These are phyloP conservation scores for Alternaria triticimaculans DNA, from an alignment of 2,329 filamentous ascomycete genomes.

Conservation along the genomic window DNA sequence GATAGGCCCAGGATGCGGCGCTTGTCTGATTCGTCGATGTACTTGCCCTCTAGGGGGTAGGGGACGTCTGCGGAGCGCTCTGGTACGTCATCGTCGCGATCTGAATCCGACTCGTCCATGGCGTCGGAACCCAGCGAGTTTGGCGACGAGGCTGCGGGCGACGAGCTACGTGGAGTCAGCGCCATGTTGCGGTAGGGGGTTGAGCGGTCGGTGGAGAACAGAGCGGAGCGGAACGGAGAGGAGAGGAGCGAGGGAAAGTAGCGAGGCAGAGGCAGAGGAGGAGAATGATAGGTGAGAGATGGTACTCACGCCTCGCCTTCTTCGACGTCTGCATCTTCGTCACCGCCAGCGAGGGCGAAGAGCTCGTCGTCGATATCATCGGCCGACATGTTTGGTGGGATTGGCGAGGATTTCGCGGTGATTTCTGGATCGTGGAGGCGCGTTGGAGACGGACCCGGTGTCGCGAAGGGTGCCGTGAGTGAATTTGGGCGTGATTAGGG, in stretches of 20 bases:
- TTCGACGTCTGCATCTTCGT: conserved; percentile 64
- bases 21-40: conserved; percentile 63
- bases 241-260: conserved; percentile 2
- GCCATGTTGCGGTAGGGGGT: conserved; percentile 22
- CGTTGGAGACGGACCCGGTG: conserved; percentile 7
- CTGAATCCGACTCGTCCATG: conserved; percentile 80
- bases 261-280: conserved; percentile 5
- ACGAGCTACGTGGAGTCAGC: conserved; percentile 64
- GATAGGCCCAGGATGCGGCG: conserved; percentile 79
- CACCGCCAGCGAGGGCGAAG: conserved; percentile 86
- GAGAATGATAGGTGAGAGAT: conserved; percentile 14
- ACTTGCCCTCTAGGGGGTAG: conserved; percentile 88
- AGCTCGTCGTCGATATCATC: conserved; percentile 83
- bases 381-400: conserved; percentile 70
- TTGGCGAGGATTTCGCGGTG: conserved; percentile 4
- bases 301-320: conserved; percentile 82
- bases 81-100: conserved; percentile 47
- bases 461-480: conserved; percentile 13
- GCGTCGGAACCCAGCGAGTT: conserved; percentile 79
- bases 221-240: conserved; percentile 14
- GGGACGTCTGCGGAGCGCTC: conserved; percentile 68
- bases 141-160: conserved; percentile 67
- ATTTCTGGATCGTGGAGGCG: neutral
- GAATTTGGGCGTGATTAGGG: conserved; percentile 21
- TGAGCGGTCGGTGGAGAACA: conserved; percentile 14